phyloP scores from a whole-genome alignment of 2,329 filamentous ascomycete genomes.

The Monilinia fructicola region DNA sequence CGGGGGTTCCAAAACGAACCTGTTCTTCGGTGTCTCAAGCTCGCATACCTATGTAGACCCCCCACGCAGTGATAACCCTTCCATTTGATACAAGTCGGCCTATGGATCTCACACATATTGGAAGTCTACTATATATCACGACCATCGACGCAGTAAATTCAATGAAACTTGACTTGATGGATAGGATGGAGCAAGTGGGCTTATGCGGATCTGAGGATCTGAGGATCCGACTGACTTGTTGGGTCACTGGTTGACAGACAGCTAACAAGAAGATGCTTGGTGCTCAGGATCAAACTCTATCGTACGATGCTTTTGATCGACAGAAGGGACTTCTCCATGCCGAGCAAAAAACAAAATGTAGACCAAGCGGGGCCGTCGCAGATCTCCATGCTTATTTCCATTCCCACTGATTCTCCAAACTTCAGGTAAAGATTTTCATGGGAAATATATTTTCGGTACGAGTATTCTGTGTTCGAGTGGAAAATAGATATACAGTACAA shows the following conservation, averaged over 20 bases:
- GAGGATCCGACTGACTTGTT: background rate
- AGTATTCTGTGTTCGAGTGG: background rate
- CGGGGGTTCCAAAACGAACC: no score
- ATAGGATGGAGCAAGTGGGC: no score
- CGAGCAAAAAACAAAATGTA: background rate
- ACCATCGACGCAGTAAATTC: no score
- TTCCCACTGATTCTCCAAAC: background rate
- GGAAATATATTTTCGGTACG: background rate
- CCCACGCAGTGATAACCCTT: no score
- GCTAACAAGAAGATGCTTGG: background rate
- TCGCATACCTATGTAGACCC: no score
- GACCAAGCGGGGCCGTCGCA: background rate
- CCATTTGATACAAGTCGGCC: background rate
- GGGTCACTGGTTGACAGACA: background rate
- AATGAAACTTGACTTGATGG: no score
- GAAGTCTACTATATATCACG: no score
- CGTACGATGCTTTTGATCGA: constrained; percentile 1
- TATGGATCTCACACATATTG: background rate
- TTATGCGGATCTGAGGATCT: background rate
- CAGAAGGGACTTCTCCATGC: background rate
- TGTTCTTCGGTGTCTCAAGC: no score
- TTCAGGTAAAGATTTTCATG: background rate
- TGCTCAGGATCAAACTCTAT: background rate
- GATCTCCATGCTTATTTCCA: background rate
- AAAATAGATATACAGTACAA: background rate